Evolutionary conservation across 768 basidiomycete genomes (phyloP).

Genomic region (Galerina marginata): DNA sequence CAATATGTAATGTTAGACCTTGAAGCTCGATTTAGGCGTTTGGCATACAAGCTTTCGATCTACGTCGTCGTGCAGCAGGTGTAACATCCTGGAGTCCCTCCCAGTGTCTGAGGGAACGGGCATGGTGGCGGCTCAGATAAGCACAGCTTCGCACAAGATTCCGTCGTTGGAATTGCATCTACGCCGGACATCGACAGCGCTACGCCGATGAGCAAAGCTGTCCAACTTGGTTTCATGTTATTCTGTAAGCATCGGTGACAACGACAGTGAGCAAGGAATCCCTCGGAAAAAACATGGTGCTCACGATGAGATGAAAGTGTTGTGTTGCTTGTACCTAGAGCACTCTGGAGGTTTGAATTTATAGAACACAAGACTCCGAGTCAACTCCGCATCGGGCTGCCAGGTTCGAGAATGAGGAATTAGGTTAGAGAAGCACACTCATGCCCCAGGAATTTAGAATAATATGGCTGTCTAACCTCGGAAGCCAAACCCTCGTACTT

Average conservation of each 20-base stretch:
- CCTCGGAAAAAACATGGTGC: too few species aligned
- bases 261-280: too few species aligned
- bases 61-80: slow-evolving; percentile 5
- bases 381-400: not conserved
- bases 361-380: slow-evolving; percentile 4
- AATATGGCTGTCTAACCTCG: slow-evolving; percentile 3
- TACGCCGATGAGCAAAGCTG: not conserved
- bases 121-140: not conserved
- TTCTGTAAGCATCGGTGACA: too few species aligned
- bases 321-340: not conserved
- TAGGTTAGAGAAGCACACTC: not conserved
- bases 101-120: not conserved
- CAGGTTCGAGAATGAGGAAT: not conserved
- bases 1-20: too few species aligned
- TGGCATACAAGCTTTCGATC: not conserved
- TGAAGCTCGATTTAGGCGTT: not conserved
- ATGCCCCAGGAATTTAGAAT: slow-evolving; percentile 2
- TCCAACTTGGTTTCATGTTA: too few species aligned
- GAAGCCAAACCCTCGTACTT: not conserved
- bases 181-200: not conserved
- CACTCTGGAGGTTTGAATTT: not conserved
- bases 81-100: slow-evolving; percentile 13
- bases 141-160: not conserved
- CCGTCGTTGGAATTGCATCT: not conserved
- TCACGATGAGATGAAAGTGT: not conserved